Evolutionary conservation across 768 basidiomycete species (phyloP), one percentile per base, ranked within the genome.

Genomic region (Lactifluus piperatus): DNA sequence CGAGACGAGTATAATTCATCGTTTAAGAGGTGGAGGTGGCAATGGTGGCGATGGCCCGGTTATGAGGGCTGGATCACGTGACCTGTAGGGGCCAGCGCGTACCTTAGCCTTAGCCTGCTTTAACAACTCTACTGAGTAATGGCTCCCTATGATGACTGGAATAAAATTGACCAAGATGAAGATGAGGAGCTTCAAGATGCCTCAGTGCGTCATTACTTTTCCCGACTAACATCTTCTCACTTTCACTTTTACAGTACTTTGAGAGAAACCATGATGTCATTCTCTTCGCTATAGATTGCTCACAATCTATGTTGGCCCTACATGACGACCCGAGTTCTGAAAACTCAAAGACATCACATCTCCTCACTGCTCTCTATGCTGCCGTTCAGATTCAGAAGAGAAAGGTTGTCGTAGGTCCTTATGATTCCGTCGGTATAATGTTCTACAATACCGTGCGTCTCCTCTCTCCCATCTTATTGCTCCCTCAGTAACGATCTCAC

Each of bases 221-320:
- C 0, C 27, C n/a, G 3, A 20, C n/a, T 54, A 22, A 14, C 47
- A 26, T 16, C 44, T 32, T 10, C 54, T 50, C 32, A 54, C n/a
- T n/a, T n/a, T n/a, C 27, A 29, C 48, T 30, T 36, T 22, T 43
- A 48, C 53, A 89, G 88, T 77, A 77, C 58, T 80, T 81, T 62
- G 88, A 91, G 62, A 82, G 82, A 52, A 84, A 85, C 64, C 81
- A 81, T 60, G 93, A 97, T 66, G 89, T 93, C 32, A 86, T 95
- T 47, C 73, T 98, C n/a, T 97, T 97, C 74, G 90, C 88, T 70
- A 91, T 99, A 58, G 94, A 99, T 71, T 92, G 91, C 62, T 95
- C 94, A 0, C 76, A 81, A 54, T 90, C 91, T 11, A 97, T 98
- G 95, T 84, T 88, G 26, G 76, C 75, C 37, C 79, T 86, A 44